Conservation (phyloP, 2,329 filamentous ascomycete species). For the Apiospora marii region DNA sequence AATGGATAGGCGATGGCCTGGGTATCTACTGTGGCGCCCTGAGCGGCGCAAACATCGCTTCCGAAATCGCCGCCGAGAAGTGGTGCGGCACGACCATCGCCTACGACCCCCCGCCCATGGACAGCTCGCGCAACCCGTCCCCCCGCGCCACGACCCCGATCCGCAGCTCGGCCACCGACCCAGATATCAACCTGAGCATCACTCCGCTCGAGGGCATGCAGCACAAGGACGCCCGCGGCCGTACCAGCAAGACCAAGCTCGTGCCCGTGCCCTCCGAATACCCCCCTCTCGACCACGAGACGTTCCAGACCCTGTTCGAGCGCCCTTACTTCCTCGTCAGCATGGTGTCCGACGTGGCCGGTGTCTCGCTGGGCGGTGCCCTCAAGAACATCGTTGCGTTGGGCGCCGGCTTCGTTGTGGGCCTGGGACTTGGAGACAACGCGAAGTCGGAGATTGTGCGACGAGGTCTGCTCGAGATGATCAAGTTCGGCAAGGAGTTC, state of each 20-base stretch:
- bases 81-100: constrained; percentile 97
- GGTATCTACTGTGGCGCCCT: constrained; percentile 97
- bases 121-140: constrained; percentile 75
- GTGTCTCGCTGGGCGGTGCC: constrained; percentile 91
- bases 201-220: constrained; percentile 62
- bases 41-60: constrained; percentile 95
- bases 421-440: constrained; percentile 97
- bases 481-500: constrained; percentile 93
- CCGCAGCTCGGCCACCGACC: constrained; percentile 55
- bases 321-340: constrained; percentile 97
- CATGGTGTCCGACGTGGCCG: constrained; percentile 93
- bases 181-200: constrained; percentile 59
- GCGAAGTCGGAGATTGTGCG: constrained; percentile 99
- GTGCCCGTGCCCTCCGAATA: constrained; percentile 82
- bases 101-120: constrained; percentile 90
- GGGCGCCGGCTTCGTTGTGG: constrained; percentile 93
- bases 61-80: constrained; percentile 93
- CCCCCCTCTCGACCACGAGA: constrained; percentile 83
- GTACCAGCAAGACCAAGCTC: constrained; percentile 73
- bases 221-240: constrained; percentile 75
- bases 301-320: constrained; percentile 88
- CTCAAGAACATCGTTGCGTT: constrained; percentile 97
- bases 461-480: constrained; percentile 94
- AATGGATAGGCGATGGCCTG: constrained; percentile 89
- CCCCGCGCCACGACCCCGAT: constrained; percentile 54